These are phyloP conservation scores for Phytophthora ohioensis DNA, from an alignment of 352 stramenopile genomes.

Conservation along the genomic window DNA sequence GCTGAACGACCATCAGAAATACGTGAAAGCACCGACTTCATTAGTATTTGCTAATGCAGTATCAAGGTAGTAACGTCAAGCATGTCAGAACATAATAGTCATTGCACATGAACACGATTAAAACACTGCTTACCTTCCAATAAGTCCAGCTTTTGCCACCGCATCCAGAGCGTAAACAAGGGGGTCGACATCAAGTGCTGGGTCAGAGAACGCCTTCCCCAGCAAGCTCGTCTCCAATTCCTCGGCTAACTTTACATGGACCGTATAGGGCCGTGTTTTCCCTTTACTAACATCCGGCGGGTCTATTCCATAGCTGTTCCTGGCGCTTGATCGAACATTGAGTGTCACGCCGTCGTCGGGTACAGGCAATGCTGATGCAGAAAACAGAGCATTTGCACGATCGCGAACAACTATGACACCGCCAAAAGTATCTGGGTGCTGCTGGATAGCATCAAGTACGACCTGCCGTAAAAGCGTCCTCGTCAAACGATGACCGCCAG, in stretches of 20 bases:
- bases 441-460: conserved; percentile 4
- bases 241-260: not conserved
- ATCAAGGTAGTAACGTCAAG: too few relatives aligned
- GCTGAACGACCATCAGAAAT: conserved; percentile 10
- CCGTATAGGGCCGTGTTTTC: not conserved
- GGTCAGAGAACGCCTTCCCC: not conserved
- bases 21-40: conserved; percentile 21
- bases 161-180: conserved; percentile 2
- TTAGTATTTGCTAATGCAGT: not conserved
- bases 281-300: not conserved
- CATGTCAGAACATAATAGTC: not conserved
- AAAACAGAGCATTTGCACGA: conserved; percentile 6
- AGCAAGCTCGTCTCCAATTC: not conserved
- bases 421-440: conserved; percentile 8
- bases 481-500: not conserved
- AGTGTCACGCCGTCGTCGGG: not conserved
- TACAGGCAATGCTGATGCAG: conserved; percentile 2
- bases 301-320: conserved; percentile 2
- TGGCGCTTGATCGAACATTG: conserved; percentile 2
- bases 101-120: not conserved
- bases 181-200: not conserved
- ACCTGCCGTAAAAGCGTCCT: conserved; percentile 4
- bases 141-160: not conserved
- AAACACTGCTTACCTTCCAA: not conserved
- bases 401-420: not conserved